Evolutionary conservation across 495 filamentous ascomycete genomes (phyloP).

Genomic region (Echria macrotheca): DNA sequence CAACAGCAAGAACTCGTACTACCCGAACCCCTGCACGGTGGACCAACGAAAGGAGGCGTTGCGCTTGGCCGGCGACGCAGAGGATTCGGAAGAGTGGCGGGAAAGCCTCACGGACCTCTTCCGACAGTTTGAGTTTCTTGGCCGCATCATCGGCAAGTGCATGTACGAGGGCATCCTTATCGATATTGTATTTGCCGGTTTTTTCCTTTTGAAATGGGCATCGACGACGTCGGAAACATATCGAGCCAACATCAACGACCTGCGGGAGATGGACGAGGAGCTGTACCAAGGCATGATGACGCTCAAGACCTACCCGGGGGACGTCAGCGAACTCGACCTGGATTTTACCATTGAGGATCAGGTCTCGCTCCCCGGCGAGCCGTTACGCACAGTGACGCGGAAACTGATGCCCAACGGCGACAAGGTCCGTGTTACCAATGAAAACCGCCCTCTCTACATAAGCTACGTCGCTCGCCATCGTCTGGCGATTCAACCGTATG

Average conservation of each 20-base stretch:
- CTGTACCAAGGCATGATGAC: constrained; percentile 85
- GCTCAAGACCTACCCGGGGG: constrained; percentile 81
- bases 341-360: constrained; percentile 89
- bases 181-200: constrained; percentile 88
- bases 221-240: constrained; percentile 62
- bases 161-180: constrained; percentile 96
- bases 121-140: constrained; percentile 83
- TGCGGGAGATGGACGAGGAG: constrained; percentile 87
- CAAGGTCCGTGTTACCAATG: constrained; percentile 77
- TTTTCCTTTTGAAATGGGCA: constrained; percentile 95
- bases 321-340: constrained; percentile 74
- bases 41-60: constrained; percentile 65
- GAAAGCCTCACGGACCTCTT: constrained; percentile 57
- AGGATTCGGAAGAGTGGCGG: constrained; percentile 48
- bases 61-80: constrained; percentile 44
- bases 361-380: constrained; percentile 50
- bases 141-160: constrained; percentile 91
- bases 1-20: constrained; percentile 84
- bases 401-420: constrained; percentile 73
- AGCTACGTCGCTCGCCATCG: constrained; percentile 83
- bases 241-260: constrained; percentile 84
- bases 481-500: constrained; percentile 66
- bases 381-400: constrained; percentile 54
- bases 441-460: constrained; percentile 90
- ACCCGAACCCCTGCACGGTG: constrained; percentile 77